Evolutionary conservation across 2,329 filamentous ascomycete species (phyloP), one percentile per base, ranked within the genome.

Genomic region (Phialophora chinensis): DNA sequence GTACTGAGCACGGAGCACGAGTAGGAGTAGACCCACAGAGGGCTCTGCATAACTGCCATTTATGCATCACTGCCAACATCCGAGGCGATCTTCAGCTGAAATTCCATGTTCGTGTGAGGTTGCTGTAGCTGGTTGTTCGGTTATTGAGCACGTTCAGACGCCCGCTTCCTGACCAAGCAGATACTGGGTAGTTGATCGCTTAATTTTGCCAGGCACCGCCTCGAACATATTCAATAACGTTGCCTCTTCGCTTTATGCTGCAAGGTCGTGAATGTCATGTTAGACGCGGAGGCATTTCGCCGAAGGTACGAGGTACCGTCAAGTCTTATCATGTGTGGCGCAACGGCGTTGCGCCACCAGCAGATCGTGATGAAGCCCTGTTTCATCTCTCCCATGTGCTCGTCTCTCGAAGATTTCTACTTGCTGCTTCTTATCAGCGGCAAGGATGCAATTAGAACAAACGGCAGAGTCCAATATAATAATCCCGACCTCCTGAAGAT

Each of bases 351-450:
- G 33, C 42, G 42, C 44, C 55, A 29, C 44, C 25, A 14, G 55
- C 44, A 33, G 49, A 52, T 49, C 38, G 11, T 49, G 5, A 29
- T 44, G 23, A 44, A 65, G 27, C 44, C 62, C n/a, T 60, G 62
- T 65, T 65, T 65, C 62, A 65, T 59, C 52, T 65, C 25, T 31
- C n/a, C 49, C 62, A 55, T 65, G 55, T 65, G 62, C 62, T 31
- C 5, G 23, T 52, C 27, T 57, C 29, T 10, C 17, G 31, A 42
- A 25, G 29, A 23, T 27, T 58, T 20, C 57, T 3, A 63, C 54
- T 63, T 58, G 61, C 53, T 52, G 42, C 27, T n/a, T 17, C 27
- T 63, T 63, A 58, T 63, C 54, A 38, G 42, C 14, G 23, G 14
- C 6, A 53, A 8, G 59, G 17, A 11, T 42, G n/a, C 53, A 55